Base-by-base conservation (phyloP, 805 yeast species). In the Isabelozyma heimii region DNA sequence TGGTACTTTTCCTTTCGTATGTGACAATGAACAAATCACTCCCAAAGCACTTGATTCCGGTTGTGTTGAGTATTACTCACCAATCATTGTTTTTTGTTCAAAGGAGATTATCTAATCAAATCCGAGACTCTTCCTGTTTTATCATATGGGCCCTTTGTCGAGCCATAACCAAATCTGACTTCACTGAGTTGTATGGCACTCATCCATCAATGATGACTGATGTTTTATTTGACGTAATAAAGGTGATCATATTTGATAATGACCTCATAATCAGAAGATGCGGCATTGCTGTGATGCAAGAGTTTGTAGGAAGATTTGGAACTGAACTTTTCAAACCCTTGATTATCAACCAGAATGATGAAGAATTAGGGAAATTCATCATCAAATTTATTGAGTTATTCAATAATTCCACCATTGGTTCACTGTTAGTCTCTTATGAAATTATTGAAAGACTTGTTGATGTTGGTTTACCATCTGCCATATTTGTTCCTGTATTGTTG, bases 251-350 rank as follows among this genome's bases (percentile, higher is more conserved):
- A 44, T 85, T 85, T 59, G 98, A 91, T 61, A 69, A 75, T 17
- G 97, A 91, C 47, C 69, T 89, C 15, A 76, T 84, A 50, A 80
- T 91, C 5, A 73, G 97, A 48, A 73, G 95, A 49, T 91, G 97
- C 14, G 85, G 91, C 1, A 74, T 89, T 5, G 97, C 97, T 0
- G 92, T 94, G 0, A 58, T 91, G 6, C 97, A 91, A 60, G 98
- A 91, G 58, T 73, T 87, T 13, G 62, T 89, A 2, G 98, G 98
- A 0, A 69, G 97, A 37, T 84, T 82, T 60, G 88, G 88, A 1
- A 67, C 66, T 10, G 30, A 48, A 28, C 48, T 75, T 26, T 67
- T 82, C 57, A 53, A 50, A 3, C n/a, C 15, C 20, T 27, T 26
- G 37, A 42, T 27, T 10, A 9, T 42, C 13, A 45, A 54, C 4